Conservation (phyloP, 2,329 filamentous ascomycete genomes). For the Metarhizium sp. region DNA sequence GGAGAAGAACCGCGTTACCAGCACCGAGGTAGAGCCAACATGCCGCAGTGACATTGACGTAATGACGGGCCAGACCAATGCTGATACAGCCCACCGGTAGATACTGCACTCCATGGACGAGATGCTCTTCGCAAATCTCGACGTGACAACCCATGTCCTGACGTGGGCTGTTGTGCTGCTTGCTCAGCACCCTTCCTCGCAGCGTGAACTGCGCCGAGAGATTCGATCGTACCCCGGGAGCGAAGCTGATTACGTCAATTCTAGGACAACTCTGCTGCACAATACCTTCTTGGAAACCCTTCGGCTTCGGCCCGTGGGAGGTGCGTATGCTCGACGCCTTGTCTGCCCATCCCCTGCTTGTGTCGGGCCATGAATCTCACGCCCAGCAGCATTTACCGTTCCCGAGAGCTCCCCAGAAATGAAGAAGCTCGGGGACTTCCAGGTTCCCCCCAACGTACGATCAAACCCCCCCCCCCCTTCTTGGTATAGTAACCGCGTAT, state of each 20-base stretch:
- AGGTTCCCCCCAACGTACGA: not conserved
- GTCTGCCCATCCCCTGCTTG: no score
- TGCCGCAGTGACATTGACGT: no score
- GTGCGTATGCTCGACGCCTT: slow-evolving; percentile 1
- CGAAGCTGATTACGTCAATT: not conserved
- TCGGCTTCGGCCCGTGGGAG: no score
- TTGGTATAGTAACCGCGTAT: no score
- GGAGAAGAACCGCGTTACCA: no score
- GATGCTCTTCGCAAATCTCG: slow-evolving; percentile 6
- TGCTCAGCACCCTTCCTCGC: not conserved
- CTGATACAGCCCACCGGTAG: no score
- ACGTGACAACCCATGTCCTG: slow-evolving; percentile 5
- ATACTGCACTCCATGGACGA: slow-evolving; percentile 8
- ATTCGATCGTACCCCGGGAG: not conserved
- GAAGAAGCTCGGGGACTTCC: no score
- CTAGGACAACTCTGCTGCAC: not conserved
- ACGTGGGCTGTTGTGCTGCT: slow-evolving; percentile 3
- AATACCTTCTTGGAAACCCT: slow-evolving; percentile 4
- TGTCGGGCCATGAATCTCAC: no score
- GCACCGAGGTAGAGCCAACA: no score
- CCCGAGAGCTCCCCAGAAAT: no score
- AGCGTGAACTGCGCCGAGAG: not conserved
- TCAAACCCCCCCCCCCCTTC: slow-evolving; percentile 4
- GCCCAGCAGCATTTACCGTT: no score
- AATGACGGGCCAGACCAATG: no score